Conservation (phyloP, 83 land plant species). For the Picea abies region DNA sequence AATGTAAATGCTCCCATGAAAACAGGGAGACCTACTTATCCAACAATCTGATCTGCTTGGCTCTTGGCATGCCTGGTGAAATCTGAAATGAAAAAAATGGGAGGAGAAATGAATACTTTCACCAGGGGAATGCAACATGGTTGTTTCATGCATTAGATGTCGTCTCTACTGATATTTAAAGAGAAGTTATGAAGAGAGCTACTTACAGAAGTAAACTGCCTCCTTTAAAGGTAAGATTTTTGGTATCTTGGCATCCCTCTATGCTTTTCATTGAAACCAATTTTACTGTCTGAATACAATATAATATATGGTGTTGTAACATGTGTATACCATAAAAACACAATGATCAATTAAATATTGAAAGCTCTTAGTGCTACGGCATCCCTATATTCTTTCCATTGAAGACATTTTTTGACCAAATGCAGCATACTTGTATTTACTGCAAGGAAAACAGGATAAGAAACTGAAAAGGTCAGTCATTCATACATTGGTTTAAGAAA, state of each 20-base stretch:
- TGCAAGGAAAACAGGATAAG: too few relatives aligned
- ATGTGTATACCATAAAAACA: too few relatives aligned
- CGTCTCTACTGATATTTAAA: not conserved
- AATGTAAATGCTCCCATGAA: constrained; percentile 87
- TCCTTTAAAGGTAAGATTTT: not conserved
- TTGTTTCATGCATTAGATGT: not conserved
- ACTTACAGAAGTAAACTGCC: not conserved
- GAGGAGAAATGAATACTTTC: not conserved
- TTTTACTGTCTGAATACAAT: too few relatives aligned
- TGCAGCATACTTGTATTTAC: too few relatives aligned
- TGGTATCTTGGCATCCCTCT: not conserved
- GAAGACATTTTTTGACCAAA: too few relatives aligned
- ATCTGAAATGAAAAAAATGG: constrained; percentile 33
- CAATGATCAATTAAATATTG: too few relatives aligned
- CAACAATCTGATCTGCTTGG: constrained; percentile 81
- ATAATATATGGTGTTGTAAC: too few relatives aligned
- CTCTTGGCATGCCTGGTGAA: constrained; percentile 76
- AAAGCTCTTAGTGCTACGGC: too few relatives aligned
- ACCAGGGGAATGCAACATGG: not conserved
- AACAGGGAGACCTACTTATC: constrained; percentile 84
- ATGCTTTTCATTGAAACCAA: too few relatives aligned
- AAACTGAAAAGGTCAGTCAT: too few relatives aligned
- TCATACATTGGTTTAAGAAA: too few relatives aligned
- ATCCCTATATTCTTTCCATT: too few relatives aligned
- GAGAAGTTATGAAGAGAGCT: not conserved